Conservation (phyloP, 1,284 basidiomycete genomes). For the Ganoderma multipileum region DNA sequence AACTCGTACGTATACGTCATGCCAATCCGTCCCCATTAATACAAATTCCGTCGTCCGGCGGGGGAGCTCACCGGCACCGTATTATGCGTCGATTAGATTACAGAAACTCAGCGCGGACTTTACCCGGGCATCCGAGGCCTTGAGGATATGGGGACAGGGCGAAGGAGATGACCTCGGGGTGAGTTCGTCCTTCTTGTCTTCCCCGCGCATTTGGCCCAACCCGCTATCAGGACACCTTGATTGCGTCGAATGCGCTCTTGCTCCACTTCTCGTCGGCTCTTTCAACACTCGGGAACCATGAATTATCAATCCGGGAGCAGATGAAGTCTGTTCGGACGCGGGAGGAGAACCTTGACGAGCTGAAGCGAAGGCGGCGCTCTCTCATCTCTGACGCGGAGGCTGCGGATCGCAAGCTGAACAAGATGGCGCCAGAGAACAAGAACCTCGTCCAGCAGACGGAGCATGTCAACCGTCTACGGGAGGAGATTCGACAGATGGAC, state of each 20-base stretch:
- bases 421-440: slow-evolving; percentile 94
- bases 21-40: background rate
- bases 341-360: slow-evolving; percentile 85
- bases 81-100: slow-evolving; percentile 48
- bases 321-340: slow-evolving; percentile 83
- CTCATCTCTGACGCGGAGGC: slow-evolving; percentile 80
- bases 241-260: slow-evolving; percentile 76
- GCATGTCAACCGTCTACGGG: slow-evolving; percentile 73
- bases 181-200: slow-evolving; percentile 38
- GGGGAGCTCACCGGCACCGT: background rate
- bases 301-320: slow-evolving; percentile 75
- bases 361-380: slow-evolving; percentile 74
- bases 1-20: slow-evolving; percentile 71
- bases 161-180: slow-evolving; percentile 91
- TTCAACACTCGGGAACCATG: slow-evolving; percentile 76
- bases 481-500: slow-evolving; percentile 84
- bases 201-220: slow-evolving; percentile 7
- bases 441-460: slow-evolving; percentile 82
- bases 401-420: slow-evolving; percentile 90
- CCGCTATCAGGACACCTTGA: slow-evolving; percentile 71
- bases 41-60: background rate
- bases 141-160: slow-evolving; percentile 81
- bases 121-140: slow-evolving; percentile 75
- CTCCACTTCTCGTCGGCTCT: slow-evolving; percentile 76
- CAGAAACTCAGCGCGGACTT: slow-evolving; percentile 74